Evolutionary conservation across 2,329 filamentous ascomycete genomes (phyloP).

Genomic region (Basipetospora chlamydospora): DNA sequence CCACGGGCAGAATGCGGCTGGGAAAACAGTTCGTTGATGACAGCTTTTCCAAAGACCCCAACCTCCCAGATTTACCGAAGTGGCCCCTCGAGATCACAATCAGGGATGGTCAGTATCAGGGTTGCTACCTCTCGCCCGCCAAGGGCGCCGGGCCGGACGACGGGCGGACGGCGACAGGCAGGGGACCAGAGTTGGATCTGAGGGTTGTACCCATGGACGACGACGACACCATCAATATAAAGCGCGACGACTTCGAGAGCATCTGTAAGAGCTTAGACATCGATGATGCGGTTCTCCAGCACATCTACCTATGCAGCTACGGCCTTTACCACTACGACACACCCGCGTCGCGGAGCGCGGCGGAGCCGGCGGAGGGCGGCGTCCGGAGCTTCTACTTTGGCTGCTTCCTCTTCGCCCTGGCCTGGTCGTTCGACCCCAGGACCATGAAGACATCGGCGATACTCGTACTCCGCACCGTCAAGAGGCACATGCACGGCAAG

Average conservation of each 20-base stretch:
- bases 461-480: conserved; percentile 6
- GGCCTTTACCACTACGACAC: conserved; percentile 7
- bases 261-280: conserved; percentile 1
- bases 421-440: conserved; percentile 6
- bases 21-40: too few relatives aligned
- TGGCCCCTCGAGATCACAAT: too few relatives aligned
- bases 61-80: too few relatives aligned
- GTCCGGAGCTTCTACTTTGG: conserved; percentile 7
- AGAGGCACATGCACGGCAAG: conserved; percentile 1
- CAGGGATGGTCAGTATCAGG: too few relatives aligned
- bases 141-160: too few relatives aligned
- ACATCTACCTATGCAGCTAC: conserved; percentile 6
- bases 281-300: conserved; percentile 6
- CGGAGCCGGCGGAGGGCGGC: neutral
- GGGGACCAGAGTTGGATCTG: neutral
- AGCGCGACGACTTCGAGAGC: neutral
- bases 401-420: conserved; percentile 7
- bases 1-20: too few relatives aligned
- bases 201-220: conserved; percentile 4
- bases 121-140: too few relatives aligned
- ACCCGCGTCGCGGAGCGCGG: neutral
- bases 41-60: too few relatives aligned
- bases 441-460: conserved; percentile 6
- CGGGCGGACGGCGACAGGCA: neutral
- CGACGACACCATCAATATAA: conserved; percentile 5